Evolutionary conservation across 2,329 filamentous ascomycete species (phyloP).

Genomic region (Cordyceps farinosa): DNA sequence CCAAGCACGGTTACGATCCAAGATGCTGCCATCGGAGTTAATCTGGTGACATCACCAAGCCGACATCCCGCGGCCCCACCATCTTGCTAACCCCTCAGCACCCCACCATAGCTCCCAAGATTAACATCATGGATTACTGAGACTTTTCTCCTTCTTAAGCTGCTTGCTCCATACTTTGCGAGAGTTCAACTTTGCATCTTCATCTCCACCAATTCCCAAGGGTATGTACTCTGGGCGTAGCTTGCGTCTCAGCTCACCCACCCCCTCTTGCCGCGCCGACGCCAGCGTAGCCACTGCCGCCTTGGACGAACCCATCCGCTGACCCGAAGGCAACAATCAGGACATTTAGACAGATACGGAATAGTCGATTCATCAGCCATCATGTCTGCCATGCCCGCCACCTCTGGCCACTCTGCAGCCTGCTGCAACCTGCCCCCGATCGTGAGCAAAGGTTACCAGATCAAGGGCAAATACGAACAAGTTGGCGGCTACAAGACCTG

Average conservation of each 20-base stretch:
- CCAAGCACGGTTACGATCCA: not conserved
- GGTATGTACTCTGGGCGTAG: not conserved
- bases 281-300: not conserved
- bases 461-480: slow-evolving; percentile 54
- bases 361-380: not conserved
- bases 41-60: slow-evolving; percentile 10
- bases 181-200: not conserved
- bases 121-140: not conserved
- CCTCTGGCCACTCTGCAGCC: slow-evolving; percentile 51
- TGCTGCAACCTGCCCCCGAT: slow-evolving; percentile 60
- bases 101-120: slow-evolving; percentile 13
- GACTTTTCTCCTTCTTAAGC: not conserved
- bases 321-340: not conserved
- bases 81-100: slow-evolving; percentile 7
- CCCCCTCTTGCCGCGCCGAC: not conserved
- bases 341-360: not conserved
- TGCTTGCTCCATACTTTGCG: not conserved
- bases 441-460: slow-evolving; percentile 50
- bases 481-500: slow-evolving; percentile 54
- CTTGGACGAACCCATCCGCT: not conserved
- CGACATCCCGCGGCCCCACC: slow-evolving; percentile 4
- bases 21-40: not conserved
- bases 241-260: not conserved
- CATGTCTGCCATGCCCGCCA: slow-evolving; percentile 50
- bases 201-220: not conserved